Evolutionary conservation across 1,284 basidiomycete genomes (phyloP).

Genomic region (Earliella scabrosa): DNA sequence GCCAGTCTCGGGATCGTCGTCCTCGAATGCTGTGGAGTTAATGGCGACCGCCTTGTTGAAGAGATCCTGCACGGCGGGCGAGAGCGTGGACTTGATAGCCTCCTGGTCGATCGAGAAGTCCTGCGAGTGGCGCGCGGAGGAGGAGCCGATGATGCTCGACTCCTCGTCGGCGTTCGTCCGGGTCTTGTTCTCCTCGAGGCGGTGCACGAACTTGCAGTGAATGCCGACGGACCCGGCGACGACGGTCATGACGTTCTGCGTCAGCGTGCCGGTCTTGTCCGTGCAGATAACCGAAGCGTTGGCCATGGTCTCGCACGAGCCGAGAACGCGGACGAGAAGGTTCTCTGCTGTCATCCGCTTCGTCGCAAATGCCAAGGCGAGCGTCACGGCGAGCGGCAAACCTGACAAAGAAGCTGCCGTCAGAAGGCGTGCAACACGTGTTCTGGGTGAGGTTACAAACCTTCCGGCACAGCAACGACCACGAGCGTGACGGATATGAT

Average conservation of each 20-base stretch:
- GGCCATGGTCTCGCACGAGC: constrained; percentile 98
- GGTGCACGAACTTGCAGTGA: constrained; percentile 90
- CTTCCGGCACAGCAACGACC: constrained; percentile 97
- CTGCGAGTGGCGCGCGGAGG: constrained; percentile 49
- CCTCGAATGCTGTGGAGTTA: constrained; percentile 97
- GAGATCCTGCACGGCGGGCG: constrained; percentile 65
- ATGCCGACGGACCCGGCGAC: constrained; percentile 95
- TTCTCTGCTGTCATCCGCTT: constrained; percentile 97
- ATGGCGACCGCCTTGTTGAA: constrained; percentile 90
- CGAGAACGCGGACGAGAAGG: constrained; percentile 92
- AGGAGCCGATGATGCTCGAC: constrained; percentile 37
- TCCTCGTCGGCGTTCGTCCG: constrained; percentile 78
- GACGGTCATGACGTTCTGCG: constrained; percentile 94
- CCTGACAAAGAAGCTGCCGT: constrained; percentile 53
- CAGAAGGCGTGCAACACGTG: constrained; percentile 10
- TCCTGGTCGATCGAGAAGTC: constrained; percentile 89
- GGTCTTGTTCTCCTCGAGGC: constrained; percentile 74
- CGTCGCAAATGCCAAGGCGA: constrained; percentile 96
- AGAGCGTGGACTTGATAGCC: constrained; percentile 68
- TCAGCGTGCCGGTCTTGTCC: constrained; percentile 94
- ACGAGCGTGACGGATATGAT: constrained; percentile 95
- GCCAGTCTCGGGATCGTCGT: constrained; percentile 69
- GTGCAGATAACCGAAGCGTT: constrained; percentile 97
- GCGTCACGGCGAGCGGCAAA: constrained; percentile 93
- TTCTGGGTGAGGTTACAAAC: constrained; percentile 39